These are phyloP conservation scores for Colletotrichum sp. DNA, from an alignment of 2,329 filamentous ascomycete genomes.

Conservation along the genomic window DNA sequence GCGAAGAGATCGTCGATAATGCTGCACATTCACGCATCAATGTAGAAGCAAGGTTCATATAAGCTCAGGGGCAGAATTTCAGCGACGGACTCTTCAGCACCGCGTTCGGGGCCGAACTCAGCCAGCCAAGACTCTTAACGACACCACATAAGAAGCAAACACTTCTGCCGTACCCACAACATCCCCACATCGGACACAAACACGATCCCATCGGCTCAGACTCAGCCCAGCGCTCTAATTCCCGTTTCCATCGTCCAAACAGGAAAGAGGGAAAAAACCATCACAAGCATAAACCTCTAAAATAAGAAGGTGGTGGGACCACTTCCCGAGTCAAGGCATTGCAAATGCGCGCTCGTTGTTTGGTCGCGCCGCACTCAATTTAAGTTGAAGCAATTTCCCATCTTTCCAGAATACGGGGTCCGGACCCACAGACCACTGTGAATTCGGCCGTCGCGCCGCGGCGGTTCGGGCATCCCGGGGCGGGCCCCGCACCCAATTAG, in stretches of 20 bases:
- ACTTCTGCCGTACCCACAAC: not conserved
- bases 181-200: not conserved
- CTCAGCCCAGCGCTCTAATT: not conserved
- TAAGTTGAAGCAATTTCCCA: slow-evolving; percentile 6
- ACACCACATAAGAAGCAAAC: not conserved
- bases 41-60: accelerated
- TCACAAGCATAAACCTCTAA: not conserved
- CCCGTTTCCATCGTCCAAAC: not conserved
- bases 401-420: slow-evolving; percentile 8
- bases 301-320: not conserved
- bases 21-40: not conserved
- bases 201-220: not conserved
- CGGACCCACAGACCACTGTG: not conserved
- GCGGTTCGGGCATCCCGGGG: not conserved
- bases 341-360: not conserved
- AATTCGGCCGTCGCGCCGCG: not conserved
- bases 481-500: not conserved
- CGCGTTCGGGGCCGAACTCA: not conserved
- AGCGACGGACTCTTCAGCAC: not conserved
- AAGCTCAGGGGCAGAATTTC: not conserved
- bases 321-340: not conserved
- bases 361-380: not conserved
- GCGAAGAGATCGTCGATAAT: no score
- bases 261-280: not conserved
- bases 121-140: not conserved